phyloP scores from a whole-genome alignment of 2,329 filamentous ascomycete genomes.

The Venturia carpophila region DNA sequence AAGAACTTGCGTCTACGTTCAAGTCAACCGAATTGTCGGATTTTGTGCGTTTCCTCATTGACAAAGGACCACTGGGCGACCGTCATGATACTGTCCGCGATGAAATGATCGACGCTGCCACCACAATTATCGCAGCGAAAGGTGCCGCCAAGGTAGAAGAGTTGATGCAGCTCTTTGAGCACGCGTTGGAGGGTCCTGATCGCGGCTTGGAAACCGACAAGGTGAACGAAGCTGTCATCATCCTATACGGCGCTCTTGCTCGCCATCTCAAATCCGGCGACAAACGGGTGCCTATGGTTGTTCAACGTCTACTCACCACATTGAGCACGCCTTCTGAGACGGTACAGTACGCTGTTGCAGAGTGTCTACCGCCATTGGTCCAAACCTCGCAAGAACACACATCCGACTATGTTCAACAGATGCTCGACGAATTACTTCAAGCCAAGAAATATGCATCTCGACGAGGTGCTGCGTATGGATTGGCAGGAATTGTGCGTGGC shows the following conservation, averaged over 20 bases:
- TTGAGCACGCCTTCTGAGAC: conserved; percentile 92
- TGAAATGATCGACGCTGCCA: conserved; percentile 89
- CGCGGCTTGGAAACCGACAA: conserved; percentile 76
- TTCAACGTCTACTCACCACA: conserved; percentile 77
- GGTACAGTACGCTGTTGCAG: conserved; percentile 92
- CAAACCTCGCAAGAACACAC: conserved; percentile 70
- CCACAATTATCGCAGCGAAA: conserved; percentile 68
- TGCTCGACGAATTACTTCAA: conserved; percentile 74
- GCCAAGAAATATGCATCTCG: conserved; percentile 89
- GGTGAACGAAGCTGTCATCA: conserved; percentile 94
- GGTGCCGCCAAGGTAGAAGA: conserved; percentile 77
- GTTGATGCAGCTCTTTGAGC: conserved; percentile 87
- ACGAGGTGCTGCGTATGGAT: conserved; percentile 87
- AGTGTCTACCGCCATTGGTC: conserved; percentile 87
- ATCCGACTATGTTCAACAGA: conserved; percentile 68
- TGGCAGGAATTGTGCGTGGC: conserved; percentile 85
- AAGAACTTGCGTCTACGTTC: conserved; percentile 66
- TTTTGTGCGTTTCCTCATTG: conserved; percentile 79
- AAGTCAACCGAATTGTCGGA: conserved; percentile 60
- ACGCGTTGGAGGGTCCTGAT: conserved; percentile 76
- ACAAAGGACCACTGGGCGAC: conserved; percentile 80
- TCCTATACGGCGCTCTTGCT: conserved; percentile 90
- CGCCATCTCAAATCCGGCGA: conserved; percentile 82
- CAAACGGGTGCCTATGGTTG: conserved; percentile 75
- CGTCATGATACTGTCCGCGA: conserved; percentile 66